Conservation (phyloP, 2,329 filamentous ascomycete species). For the Venturia pyrina region DNA sequence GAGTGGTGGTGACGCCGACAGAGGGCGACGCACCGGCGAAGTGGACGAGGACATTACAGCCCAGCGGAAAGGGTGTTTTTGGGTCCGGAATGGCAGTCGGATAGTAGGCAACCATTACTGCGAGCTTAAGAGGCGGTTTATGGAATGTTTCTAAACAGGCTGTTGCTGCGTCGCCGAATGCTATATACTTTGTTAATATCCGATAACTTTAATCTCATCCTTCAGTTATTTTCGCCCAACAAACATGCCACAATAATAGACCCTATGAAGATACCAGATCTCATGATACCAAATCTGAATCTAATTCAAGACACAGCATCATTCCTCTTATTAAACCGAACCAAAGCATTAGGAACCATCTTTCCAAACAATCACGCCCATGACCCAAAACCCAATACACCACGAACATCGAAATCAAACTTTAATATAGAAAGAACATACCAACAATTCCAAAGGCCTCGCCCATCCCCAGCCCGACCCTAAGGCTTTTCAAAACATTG, state of each 20-base stretch:
- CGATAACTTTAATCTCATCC: neutral
- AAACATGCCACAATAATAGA: too few relatives aligned
- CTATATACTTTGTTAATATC: slow-evolving; percentile 26
- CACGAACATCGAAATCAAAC: too few relatives aligned
- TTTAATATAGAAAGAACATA: slow-evolving; percentile 22
- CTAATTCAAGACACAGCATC: neutral
- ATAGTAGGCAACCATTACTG: slow-evolving; percentile 54
- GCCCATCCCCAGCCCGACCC: slow-evolving; percentile 23
- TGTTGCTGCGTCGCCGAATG: slow-evolving; percentile 52
- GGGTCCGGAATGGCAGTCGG: slow-evolving; percentile 47
- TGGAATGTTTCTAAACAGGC: slow-evolving; percentile 48
- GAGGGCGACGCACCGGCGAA: slow-evolving; percentile 35
- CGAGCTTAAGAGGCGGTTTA: slow-evolving; percentile 47
- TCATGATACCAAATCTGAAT: too few relatives aligned
- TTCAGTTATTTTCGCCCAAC: neutral
- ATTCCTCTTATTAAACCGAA: neutral
- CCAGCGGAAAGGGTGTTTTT: slow-evolving; percentile 32
- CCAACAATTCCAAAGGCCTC: slow-evolving; percentile 55
- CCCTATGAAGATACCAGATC: too few relatives aligned
- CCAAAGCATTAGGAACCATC: neutral
- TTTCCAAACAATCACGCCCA: neutral
- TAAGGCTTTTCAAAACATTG: slow-evolving; percentile 42
- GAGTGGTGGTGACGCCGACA: slow-evolving; percentile 39
- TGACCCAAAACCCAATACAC: neutral
- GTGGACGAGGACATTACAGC: slow-evolving; percentile 45